Base-by-base conservation (phyloP, 805 yeast species). In the Candida oleophila region DNA sequence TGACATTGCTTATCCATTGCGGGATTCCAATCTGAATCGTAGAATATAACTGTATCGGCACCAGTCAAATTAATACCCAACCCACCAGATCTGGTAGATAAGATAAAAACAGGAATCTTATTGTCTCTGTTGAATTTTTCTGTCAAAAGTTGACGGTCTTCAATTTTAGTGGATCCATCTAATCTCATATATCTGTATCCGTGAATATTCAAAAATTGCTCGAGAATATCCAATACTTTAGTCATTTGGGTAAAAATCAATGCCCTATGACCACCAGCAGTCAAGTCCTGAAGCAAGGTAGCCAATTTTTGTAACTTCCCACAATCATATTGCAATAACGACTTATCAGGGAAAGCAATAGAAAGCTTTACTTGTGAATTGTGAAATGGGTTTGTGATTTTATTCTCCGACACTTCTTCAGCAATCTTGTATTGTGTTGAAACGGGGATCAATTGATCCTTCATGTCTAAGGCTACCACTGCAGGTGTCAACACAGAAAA, bases 1-100 rank as follows among this genome's bases (percentile, higher is more conserved):
- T 94, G 99, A 69, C 99, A 94, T 68, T 94, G 99, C 61, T 90
- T 89, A 65, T 94, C 99, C 97, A 94, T 94, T 1, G 98, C 96
- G 2, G 99, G 99, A 62, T 94, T 94, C 99, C 99, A 92, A 67
- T 92, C 99, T 2, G 97, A 89, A 66, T 94, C 99, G 64, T 95
- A 94, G 68, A 94, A 95, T 5, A 94, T 89, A 38, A 94, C 99
- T 0, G 99, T 94, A 60, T 94, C 99, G 0, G 99, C 99, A 61
- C 98, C 99, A 0, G 99, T 94, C 53, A 94, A 71, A 60, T 94
- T 94, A 64, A 94, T 94, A 62, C 99, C 99, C 55, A 95, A 75
- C 33, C 99, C 99, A 65, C 99, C 99, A 2, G 99, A 94, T 67
- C 99, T 81, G 2, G 97, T 89, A 3, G 97, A 89, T 45, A 94